A percentile compares a stretch with the other conserved stretches of the same genome.
These are phyloP conservation scores for Boletus vermiculosoides DNA, from an alignment of 768 basidiomycete species.

Conservation along the genomic window DNA sequence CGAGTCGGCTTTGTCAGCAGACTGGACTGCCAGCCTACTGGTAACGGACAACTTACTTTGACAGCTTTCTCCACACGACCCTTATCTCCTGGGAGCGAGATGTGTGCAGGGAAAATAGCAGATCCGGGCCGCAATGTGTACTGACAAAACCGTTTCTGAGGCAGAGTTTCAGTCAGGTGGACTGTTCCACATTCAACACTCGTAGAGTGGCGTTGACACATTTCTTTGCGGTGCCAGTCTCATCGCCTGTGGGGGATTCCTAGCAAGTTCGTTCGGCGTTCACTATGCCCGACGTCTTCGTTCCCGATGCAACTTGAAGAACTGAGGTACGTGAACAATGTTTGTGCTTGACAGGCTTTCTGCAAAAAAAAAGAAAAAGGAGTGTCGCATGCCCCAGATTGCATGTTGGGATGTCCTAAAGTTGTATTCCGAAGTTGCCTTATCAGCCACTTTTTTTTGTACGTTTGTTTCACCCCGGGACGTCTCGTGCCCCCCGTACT, in stretches of 20 bases:
- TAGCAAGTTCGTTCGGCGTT: neutral
- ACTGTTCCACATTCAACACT: neutral
- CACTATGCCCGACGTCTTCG: neutral
- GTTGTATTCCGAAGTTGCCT: neutral
- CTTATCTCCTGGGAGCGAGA: slow-evolving; percentile 7
- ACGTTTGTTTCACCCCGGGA: neutral
- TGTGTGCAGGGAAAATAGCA: neutral
- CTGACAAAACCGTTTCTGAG: neutral
- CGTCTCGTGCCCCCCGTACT: neutral
- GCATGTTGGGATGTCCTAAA: neutral
- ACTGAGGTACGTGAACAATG: neutral
- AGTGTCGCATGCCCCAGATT: neutral
- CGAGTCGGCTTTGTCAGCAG: neutral
- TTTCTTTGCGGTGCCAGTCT: neutral
- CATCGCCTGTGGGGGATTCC: neutral
- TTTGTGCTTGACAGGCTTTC: neutral
- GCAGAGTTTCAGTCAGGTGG: no score
- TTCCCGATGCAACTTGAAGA: neutral
- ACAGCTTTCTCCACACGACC: neutral
- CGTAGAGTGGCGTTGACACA: neutral
- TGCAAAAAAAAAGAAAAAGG: neutral
- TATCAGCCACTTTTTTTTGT: neutral
- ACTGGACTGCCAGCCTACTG: neutral
- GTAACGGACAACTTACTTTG: no score
- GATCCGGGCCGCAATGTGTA: neutral